Base-by-base conservation (phyloP, 208 protist genomes). In the Acanthamoeba triangularis region DNA sequence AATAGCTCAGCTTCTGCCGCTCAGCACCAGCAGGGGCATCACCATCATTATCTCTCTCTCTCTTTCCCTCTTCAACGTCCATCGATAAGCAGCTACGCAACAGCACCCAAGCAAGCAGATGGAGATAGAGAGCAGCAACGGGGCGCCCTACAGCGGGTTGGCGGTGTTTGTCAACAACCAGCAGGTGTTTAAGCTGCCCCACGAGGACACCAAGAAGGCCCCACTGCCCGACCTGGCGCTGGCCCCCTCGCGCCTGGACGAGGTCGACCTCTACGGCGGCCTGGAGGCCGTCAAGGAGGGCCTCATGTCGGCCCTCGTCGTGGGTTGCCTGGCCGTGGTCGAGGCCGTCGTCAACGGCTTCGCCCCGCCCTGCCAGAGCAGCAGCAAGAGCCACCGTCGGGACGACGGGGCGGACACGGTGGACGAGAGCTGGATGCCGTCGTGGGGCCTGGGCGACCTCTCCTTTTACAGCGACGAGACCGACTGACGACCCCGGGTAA, bases 81-180 rank as follows among this genome's bases (percentile, higher is more conserved):
- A n/a, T n/a, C n/a, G n/a, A n/a, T n/a, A n/a, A n/a, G n/a, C n/a
- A n/a, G n/a, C n/a, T n/a, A n/a, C 35, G 33, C 28, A 33, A 33
- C n/a, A 11, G 20, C 67, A 1, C 20, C 35, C 67, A 6, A 72
- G 5, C 18, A 59, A 65, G 23, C 0, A n/a, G 59, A 65, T 13
- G 59, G 14, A 1, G 59, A 65, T 23, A 8, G 59, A 14, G 23
- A 30, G 30, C n/a, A 82, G 10, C 65, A 30, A 16, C 18, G 59
- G 25, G 0, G 23, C 72, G 37, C 41, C 72, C 23, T 49, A 49
- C 33, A 37, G 0, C 5, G 44, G 5, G 44, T 47, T 82, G 18
- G 72, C 49, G 0, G 72, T 82, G 72, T 49, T 82, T 52, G 72
- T 37, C 72, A 82, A 82, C 72, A 82, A 82, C 37, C 72, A 82